phyloP scores from a whole-genome alignment of 768 basidiomycete genomes.

The Nidula microcarpa region DNA sequence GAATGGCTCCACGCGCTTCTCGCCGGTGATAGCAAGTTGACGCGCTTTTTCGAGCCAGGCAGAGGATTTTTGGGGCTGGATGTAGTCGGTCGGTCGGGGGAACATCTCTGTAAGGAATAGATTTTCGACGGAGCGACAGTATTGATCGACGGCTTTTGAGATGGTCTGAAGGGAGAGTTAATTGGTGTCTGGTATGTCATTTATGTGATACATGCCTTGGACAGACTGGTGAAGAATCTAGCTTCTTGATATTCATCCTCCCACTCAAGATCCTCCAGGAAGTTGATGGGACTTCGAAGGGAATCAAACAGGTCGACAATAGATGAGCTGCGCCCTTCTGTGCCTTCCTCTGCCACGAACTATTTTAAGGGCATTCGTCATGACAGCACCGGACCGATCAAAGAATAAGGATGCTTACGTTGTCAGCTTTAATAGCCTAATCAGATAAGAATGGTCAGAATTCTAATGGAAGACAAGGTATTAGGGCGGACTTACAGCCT shows the following conservation, averaged over 20 bases:
- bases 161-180: slow-evolving; percentile 56
- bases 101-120: slow-evolving; percentile 97
- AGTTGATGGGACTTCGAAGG: slow-evolving; percentile 83
- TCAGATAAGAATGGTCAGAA: not conserved
- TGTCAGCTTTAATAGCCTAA: slow-evolving; percentile 72
- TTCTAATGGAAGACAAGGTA: not conserved
- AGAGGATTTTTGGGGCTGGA: slow-evolving; percentile 82
- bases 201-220: slow-evolving; percentile 56
- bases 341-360: slow-evolving; percentile 71
- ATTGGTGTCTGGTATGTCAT: not conserved
- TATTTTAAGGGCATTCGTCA: slow-evolving; percentile 16
- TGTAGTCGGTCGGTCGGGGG: slow-evolving; percentile 72
- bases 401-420: slow-evolving; percentile 11
- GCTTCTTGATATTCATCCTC: slow-evolving; percentile 87
- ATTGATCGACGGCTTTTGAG: slow-evolving; percentile 88
- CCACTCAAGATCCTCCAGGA: slow-evolving; percentile 90
- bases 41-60: slow-evolving; percentile 88
- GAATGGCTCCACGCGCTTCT: slow-evolving; percentile 93
- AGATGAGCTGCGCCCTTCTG: slow-evolving; percentile 90
- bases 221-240: slow-evolving; percentile 82
- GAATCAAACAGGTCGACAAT: slow-evolving; percentile 97
- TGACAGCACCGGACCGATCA: too few species aligned
- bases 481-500: slow-evolving; percentile 59
- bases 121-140: slow-evolving; percentile 82
- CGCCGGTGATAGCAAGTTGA: slow-evolving; percentile 69